These are phyloP conservation scores for Russula brevipes DNA, from an alignment of 768 basidiomycete genomes.

Conservation along the genomic window DNA sequence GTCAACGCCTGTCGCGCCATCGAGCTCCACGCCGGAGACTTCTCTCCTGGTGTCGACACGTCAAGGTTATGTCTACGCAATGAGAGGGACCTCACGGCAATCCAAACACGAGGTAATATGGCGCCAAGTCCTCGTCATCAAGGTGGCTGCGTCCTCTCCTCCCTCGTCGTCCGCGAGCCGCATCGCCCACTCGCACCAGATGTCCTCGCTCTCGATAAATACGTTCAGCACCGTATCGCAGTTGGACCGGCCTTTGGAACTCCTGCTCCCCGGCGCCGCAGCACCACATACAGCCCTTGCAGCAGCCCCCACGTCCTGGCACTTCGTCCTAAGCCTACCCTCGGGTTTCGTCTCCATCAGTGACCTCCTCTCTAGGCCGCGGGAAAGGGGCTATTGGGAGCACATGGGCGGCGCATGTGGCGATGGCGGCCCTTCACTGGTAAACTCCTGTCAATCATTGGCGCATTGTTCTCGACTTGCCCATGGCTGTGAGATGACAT, in stretches of 20 bases:
- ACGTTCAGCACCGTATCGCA: conserved; percentile 32
- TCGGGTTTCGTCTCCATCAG: conserved; percentile 24
- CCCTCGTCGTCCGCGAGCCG: neutral
- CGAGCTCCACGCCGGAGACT: too few species aligned
- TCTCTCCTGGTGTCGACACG: too few species aligned
- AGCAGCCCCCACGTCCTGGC: conserved; percentile 43
- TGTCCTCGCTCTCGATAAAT: conserved; percentile 31
- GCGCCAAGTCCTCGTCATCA: too few species aligned
- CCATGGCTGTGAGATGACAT: neutral
- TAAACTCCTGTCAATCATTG: conserved; percentile 34
- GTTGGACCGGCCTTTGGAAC: conserved; percentile 31
- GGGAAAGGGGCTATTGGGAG: conserved; percentile 33
- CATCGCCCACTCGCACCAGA: conserved; percentile 26
- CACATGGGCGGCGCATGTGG: conserved; percentile 33
- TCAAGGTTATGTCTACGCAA: too few species aligned
- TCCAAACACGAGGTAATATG: too few species aligned
- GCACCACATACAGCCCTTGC: conserved; percentile 37
- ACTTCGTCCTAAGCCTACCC: conserved; percentile 28
- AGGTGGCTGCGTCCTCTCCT: neutral
- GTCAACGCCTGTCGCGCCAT: too few species aligned
- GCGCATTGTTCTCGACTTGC: conserved; percentile 29
- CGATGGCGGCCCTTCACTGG: conserved; percentile 32
- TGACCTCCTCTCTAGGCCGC: conserved; percentile 30
- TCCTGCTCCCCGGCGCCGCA: conserved; percentile 31
- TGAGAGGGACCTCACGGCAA: too few species aligned